Evolutionary conservation across 2,329 filamentous ascomycete genomes (phyloP), one percentile per base, ranked within the genome.

Genomic region (Calonectria pauciramosa): DNA sequence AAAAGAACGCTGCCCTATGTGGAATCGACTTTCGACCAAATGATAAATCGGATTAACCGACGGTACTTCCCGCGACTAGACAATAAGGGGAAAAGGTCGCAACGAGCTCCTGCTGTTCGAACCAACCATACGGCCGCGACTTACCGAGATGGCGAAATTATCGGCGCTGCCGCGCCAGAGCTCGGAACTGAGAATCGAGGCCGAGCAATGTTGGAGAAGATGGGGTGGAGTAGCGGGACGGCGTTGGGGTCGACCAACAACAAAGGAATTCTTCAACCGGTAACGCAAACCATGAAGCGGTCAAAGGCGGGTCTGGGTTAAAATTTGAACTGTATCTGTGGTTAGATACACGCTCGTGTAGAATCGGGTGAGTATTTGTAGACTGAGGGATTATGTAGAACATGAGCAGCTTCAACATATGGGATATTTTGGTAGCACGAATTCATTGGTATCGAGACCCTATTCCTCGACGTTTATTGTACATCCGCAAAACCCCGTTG

Each of bases 201-300:
- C 14, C 91, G 95, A 66, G 92, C 92, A 4, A 94, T 99, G 92
- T 86, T 99, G 77, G 95, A 98, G 86, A 99, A 97, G 86, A 99
- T 99, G 97, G 97, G 97, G 4, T 99, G 97, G 96, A 94, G 91
- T 75, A 93, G 90, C 68, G 97, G 97, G 7, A 98, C 93, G 82
- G 94, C 94, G 1, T 89, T 99, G 1, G 97, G 97, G 68, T 92
- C 94, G 14, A 83, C 88, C 1, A 93, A 97, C 76, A 98, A 97
- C 84, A 95, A 97, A 84, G 97, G 97, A 38, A 97, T 98, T 68
- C 85, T 98, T 77, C 92, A 95, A 75, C 96, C 96, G 0, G 94
- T 99, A 30, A 90, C 92, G 32, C 96, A 98, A 77, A 91, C 97
- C 32, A 94, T 99, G 79, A 98, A 98, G 86, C 94, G 92, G 47